A percentile compares a stretch with the other conserved stretches of the same genome.
Conservation (phyloP, 306 rosid species). For the Sicyos baderoa region DNA sequence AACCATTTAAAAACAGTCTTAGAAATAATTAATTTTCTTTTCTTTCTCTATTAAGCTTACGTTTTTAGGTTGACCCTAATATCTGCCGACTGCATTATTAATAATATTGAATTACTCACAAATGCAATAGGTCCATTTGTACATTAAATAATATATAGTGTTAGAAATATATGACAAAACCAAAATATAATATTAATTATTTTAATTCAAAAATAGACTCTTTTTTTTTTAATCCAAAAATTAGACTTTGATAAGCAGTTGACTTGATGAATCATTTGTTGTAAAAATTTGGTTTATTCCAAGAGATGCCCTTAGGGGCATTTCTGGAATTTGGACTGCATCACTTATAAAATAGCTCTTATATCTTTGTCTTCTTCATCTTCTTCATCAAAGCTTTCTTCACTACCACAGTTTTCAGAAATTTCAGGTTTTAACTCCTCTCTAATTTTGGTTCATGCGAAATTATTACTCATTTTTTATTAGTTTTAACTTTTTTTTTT, state of each 20-base stretch:
- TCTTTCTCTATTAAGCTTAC: too few species aligned
- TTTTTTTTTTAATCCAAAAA: too few species aligned
- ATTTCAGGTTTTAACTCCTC: background rate
- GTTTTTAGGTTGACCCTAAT: too few species aligned
- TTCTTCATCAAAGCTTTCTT: background rate
- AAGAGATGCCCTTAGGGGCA: slow-evolving; percentile 3
- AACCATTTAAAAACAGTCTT: background rate
- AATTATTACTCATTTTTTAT: background rate
- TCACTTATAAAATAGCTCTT: background rate
- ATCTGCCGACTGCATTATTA: background rate
- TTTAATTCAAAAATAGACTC: too few species aligned
- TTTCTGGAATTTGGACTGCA: background rate
- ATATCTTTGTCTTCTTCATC: background rate
- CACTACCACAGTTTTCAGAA: background rate
- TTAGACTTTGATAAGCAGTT: background rate
- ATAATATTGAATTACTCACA: background rate
- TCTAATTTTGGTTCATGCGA: background rate
- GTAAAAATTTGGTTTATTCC: background rate
- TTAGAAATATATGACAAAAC: background rate
- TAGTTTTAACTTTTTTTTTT: too few species aligned
- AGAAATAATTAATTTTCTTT: background rate
- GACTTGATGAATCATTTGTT: slow-evolving; percentile 6
- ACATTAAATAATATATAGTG: background rate
- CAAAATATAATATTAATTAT: too few species aligned
- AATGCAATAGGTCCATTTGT: background rate